Base-by-base conservation (phyloP, 257 asterid genomes). In the Nyctanthes arbortristis region DNA sequence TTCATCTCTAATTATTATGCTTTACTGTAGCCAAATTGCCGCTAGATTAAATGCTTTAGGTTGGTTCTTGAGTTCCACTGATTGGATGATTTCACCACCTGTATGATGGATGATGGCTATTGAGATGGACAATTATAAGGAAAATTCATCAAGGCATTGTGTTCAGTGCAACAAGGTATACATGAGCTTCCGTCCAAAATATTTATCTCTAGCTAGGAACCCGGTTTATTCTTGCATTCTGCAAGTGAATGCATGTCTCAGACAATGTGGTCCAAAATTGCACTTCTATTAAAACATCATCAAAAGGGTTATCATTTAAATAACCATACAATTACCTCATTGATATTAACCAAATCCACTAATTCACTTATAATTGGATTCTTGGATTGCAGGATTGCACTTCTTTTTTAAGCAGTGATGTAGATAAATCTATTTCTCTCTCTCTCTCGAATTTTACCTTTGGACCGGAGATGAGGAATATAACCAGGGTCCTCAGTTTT, bases 81-180 rank as follows among this genome's bases (percentile, higher is more conserved):
- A 10, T 71, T 63, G 67, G 66, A 69, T 70, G 55, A 57, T 74
- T 63, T 43, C 54, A 24, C 22, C 39, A 55, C 70, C 70, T 66
- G 47, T 73, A 84, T 78, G 75, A 82, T 81, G 95, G 86, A 85
- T 70, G 63, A 90, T 88, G 96, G 83, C 90, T 63, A 65, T 84
- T 81, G 81, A 73, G 75, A 93, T 88, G 98, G 96, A 88, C 78
- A 87, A 75, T 77, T 73, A 67, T 73, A 69, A 77, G 52, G 84
- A 84, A 58, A 84, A 84, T 40, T 70, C 81, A 13, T 73, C 92
- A n/a, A 74, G 82, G 72, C 90, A 88, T 68, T 89, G 88, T 64
- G 96, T 80, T 62, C 97, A 85, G 63, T 80, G 61, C 67, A 82
- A 81, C 82, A 87, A 93, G 98, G 98, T 93, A 78, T 45, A 45